A percentile compares a stretch with the other conserved stretches of the same genome.
Conservation (phyloP, 208 protist genomes). For the Polymyxa betae region DNA sequence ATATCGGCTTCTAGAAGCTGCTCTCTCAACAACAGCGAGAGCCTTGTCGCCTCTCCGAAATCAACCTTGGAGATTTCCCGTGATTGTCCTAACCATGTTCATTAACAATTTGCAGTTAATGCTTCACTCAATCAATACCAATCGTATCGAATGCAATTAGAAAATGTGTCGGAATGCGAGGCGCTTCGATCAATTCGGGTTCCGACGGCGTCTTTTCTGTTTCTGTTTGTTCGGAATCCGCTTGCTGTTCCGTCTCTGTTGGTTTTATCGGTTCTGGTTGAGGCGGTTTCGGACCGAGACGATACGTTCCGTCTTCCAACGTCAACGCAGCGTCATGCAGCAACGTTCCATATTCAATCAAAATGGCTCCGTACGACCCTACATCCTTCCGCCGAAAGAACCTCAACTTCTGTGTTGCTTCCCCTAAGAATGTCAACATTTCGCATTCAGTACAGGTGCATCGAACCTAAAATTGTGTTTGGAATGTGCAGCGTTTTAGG, state of each 20-base stretch:
- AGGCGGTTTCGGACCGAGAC: not conserved
- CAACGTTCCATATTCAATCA: not conserved
- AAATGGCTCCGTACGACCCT: not conserved
- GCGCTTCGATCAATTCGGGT: not conserved
- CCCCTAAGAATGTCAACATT: not conserved
- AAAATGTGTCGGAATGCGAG: not conserved
- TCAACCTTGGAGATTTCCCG: not conserved
- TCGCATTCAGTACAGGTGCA: not conserved
- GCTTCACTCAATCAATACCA: not conserved
- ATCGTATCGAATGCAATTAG: not conserved
- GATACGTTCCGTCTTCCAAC: not conserved
- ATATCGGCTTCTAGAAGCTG: not conserved
- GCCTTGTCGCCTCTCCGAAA: not conserved
- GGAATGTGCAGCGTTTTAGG: not conserved
- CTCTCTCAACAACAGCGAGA: not conserved
- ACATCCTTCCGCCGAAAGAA: slow-evolving; percentile 1
- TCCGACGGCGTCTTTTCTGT: not conserved
- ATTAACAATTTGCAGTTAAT: not conserved
- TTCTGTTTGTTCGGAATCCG: too few species aligned
- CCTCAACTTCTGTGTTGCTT: not conserved
- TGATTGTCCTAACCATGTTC: not conserved
- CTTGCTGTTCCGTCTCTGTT: not conserved
- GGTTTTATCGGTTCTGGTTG: not conserved
- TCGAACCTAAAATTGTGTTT: not conserved
- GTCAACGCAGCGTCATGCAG: not conserved